phyloP scores from a whole-genome alignment of 352 stramenopile genomes.

The Poterioochromonas sp. region DNA sequence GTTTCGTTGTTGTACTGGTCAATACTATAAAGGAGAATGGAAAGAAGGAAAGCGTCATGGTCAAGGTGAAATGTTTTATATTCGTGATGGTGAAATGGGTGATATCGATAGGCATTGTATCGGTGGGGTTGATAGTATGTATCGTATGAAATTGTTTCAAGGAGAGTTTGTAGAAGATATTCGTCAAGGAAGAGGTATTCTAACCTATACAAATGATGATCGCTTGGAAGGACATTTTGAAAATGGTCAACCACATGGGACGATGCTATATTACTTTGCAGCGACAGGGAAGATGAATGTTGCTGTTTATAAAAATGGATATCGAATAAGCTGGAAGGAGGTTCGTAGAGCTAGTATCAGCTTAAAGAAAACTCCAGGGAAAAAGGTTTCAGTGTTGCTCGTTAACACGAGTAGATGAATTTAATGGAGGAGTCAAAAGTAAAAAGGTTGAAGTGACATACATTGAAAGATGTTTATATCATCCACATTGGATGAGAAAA shows the following conservation, averaged over 20 bases:
- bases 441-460: too few species aligned
- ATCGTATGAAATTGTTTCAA: background rate
- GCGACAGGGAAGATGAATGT: conserved; percentile 16
- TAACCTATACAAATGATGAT: conserved; percentile 24
- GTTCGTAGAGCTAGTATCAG: too few species aligned
- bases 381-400: too few species aligned
- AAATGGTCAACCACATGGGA: background rate
- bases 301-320: conserved; percentile 19
- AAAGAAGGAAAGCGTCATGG: conserved; percentile 59
- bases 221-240: background rate
- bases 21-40: conserved; percentile 60
- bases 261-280: background rate
- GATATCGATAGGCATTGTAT: background rate
- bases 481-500: too few species aligned
- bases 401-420: too few species aligned
- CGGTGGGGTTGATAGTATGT: background rate
- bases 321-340: background rate
- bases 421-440: too few species aligned
- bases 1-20: background rate
- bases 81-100: conserved; percentile 1
- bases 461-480: too few species aligned
- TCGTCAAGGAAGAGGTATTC: background rate
- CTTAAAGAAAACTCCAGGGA: too few species aligned
- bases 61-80: background rate
- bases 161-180: background rate